Percentiles rank a stretch among this genome's conserved stretches.
Conservation (phyloP, 1,139 yeast genomes). For the Geotrichum macrosporum region DNA sequence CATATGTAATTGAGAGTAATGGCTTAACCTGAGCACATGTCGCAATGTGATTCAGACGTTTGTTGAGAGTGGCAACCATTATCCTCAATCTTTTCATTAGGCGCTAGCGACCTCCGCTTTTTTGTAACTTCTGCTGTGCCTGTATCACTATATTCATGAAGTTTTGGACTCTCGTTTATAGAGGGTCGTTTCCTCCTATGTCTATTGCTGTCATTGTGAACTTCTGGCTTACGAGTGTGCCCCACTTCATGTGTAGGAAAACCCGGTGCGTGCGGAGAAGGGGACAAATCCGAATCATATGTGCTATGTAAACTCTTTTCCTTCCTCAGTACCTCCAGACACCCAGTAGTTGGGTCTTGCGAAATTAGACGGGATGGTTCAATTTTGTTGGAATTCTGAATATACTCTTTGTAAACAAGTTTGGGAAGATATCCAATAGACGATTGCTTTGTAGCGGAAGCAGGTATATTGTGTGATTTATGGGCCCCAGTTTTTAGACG, state of each 20-base stretch:
- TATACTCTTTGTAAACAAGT: slow-evolving; percentile 5
- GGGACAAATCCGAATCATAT: slow-evolving; percentile 1
- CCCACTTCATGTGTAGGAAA: no score
- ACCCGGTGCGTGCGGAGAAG: no score
- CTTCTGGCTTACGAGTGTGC: no score
- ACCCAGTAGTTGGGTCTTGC: neutral
- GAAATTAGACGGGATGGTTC: neutral
- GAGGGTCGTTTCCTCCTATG: no score
- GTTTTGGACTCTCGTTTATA: no score
- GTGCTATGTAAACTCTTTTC: neutral
- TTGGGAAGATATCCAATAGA: slow-evolving; percentile 1
- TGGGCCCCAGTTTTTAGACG: slow-evolving; percentile 33
- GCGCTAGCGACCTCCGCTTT: neutral
- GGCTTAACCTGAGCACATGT: slow-evolving; percentile 3
- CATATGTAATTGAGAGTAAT: neutral
- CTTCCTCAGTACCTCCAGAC: slow-evolving; percentile 1
- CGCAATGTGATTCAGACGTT: slow-evolving; percentile 1
- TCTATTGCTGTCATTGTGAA: no score
- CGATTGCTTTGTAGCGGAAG: neutral
- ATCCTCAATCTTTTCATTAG: neutral
- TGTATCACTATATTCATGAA: no score
- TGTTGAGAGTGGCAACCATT: neutral
- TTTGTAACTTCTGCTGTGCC: neutral
- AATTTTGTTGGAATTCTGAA: slow-evolving; percentile 1
- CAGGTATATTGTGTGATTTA: neutral